phyloP scores from a whole-genome alignment of 805 yeast genomes.

The Starmerella bombi region DNA sequence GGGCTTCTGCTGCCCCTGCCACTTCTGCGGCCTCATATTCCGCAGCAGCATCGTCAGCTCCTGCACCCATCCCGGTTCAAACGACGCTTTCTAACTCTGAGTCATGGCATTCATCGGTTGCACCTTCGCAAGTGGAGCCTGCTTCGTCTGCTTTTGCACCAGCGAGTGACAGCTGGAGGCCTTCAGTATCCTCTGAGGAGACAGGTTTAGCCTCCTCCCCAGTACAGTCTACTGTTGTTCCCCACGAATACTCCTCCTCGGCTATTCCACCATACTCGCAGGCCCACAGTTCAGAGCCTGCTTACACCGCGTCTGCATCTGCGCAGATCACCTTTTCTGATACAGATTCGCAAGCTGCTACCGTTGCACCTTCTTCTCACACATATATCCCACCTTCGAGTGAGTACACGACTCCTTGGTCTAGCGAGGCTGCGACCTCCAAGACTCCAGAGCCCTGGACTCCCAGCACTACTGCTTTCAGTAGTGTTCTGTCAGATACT shows the following conservation, averaged over 20 bases:
- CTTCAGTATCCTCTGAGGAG: background rate
- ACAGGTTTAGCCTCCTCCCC: background rate
- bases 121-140: background rate
- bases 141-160: background rate
- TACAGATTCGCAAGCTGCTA: constrained; percentile 15
- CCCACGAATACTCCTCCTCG: background rate
- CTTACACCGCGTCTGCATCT: constrained; percentile 10
- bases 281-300: background rate
- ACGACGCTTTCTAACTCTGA: constrained; percentile 19
- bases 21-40: background rate
- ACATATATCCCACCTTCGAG: no score
- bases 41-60: no score
- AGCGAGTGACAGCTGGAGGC: background rate
- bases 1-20: background rate
- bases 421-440: no score
- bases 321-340: constrained; percentile 21
- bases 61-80: constrained; percentile 6
- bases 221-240: background rate
- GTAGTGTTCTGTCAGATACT: no score
- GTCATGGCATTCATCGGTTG: background rate
- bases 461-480: no score
- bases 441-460: no score
- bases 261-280: background rate
- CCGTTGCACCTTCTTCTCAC: constrained; percentile 25
- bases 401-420: no score